Percentiles rank a stretch among this genome's conserved stretches.
These are phyloP conservation scores for Botrytis pseudocinerea DNA, from an alignment of 2,329 filamentous ascomycete species.

Conservation along the genomic window DNA sequence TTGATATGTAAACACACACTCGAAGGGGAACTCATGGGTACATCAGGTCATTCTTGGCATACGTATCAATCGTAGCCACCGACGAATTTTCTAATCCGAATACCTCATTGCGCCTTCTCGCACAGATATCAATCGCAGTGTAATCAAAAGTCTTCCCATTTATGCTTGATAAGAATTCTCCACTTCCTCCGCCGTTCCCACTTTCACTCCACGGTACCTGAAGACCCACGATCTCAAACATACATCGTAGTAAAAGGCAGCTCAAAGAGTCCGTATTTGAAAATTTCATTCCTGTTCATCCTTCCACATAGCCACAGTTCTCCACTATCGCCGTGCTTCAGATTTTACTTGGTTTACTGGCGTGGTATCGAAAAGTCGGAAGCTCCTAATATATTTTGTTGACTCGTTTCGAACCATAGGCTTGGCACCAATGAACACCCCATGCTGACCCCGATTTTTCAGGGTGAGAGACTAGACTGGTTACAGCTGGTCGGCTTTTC, in stretches of 20 bases:
- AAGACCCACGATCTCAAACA: background rate
- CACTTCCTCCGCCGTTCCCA: background rate
- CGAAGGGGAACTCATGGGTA: background rate
- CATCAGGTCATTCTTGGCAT: background rate
- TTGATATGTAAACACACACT: background rate
- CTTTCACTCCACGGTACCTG: background rate
- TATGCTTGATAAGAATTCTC: background rate
- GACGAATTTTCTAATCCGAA: background rate
- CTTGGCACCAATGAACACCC: constrained; percentile 23
- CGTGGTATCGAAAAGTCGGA: constrained; percentile 8
- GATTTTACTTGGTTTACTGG: background rate
- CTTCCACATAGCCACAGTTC: constrained; percentile 2
- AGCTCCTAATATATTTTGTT: background rate
- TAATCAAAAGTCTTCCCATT: background rate
- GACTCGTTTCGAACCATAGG: constrained; percentile 23
- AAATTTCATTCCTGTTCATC: background rate
- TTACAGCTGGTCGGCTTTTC: background rate
- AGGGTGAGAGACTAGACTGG: background rate
- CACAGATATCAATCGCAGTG: background rate
- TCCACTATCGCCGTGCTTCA: background rate
- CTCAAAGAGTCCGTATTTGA: background rate
- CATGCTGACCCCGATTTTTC: background rate
- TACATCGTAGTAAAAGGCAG: background rate
- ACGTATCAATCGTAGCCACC: background rate
- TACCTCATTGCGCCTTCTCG: background rate